Percentiles rank a stretch among this genome's conserved stretches.
phyloP scores from a whole-genome alignment of 2,329 filamentous ascomycete genomes.

The Cryphonectria radicalis region DNA sequence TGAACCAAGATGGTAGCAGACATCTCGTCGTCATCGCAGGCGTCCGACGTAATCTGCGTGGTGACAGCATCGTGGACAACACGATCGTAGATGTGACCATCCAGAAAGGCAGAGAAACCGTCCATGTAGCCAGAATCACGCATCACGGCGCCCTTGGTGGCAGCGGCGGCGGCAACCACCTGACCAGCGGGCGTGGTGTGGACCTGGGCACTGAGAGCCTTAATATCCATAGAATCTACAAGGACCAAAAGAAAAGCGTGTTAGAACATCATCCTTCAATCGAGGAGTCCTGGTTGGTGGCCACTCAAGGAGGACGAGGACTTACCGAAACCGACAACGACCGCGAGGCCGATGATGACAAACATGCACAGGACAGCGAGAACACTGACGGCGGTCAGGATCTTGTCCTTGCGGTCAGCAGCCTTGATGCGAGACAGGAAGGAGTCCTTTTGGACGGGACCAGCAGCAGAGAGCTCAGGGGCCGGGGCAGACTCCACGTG shows the following conservation, averaged over 20 bases:
- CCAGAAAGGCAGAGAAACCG: background rate
- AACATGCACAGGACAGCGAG: constrained; percentile 9
- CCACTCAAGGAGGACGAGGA: background rate
- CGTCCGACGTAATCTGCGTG: background rate
- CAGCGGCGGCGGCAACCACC: background rate
- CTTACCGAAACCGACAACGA: constrained; percentile 2
- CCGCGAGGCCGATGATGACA: constrained; percentile 15
- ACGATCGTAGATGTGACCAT: background rate
- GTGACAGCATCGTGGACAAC: background rate
- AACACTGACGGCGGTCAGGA: background rate
- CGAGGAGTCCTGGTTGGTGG: background rate
- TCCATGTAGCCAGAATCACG: background rate
- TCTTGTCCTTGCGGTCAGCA: constrained; percentile 12
- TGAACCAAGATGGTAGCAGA: background rate
- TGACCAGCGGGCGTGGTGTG: background rate
- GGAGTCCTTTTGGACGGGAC: background rate
- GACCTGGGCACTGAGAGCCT: constrained; percentile 10
- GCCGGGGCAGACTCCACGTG: background rate
- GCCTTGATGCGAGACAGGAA: constrained; percentile 7
- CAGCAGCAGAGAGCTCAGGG: background rate
- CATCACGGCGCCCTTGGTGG: background rate
- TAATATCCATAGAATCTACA: constrained; percentile 25
- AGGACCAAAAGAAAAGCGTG: background rate
- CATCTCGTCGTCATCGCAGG: constrained; percentile 7
- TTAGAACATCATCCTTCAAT: background rate